A percentile compares a stretch with the other conserved stretches of the same genome.
These are phyloP conservation scores for Suillus brevipes DNA, from an alignment of 768 basidiomycete genomes.

Conservation along the genomic window DNA sequence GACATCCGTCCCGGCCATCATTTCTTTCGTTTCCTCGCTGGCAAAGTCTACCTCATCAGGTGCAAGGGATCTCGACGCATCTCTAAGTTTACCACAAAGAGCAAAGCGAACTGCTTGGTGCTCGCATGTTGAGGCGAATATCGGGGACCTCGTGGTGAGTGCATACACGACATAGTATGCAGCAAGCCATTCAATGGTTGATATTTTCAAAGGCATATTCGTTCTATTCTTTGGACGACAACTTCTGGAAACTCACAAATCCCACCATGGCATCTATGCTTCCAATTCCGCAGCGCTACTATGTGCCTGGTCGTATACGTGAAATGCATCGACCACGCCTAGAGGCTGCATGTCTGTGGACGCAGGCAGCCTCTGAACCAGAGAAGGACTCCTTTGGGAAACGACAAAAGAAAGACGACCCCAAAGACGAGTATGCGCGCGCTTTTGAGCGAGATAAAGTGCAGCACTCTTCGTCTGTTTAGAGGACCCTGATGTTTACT, in stretches of 20 bases:
- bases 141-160: slow-evolving; percentile 74
- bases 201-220: slow-evolving; percentile 51
- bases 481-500: neutral
- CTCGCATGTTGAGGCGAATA: slow-evolving; percentile 61
- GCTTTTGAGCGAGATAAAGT: slow-evolving; percentile 68
- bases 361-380: slow-evolving; percentile 37
- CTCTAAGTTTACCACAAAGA: slow-evolving; percentile 46
- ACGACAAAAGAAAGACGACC: slow-evolving; percentile 33
- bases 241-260: slow-evolving; percentile 60
- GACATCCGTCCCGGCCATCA: slow-evolving; percentile 58
- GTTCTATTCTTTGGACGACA: slow-evolving; percentile 60
- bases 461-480: neutral
- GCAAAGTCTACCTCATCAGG: slow-evolving; percentile 34
- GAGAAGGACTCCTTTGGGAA: slow-evolving; percentile 40
- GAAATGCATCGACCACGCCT: slow-evolving; percentile 55
- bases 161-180: neutral
- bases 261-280: slow-evolving; percentile 57
- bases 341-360: slow-evolving; percentile 67
- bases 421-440: slow-evolving; percentile 44
- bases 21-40: slow-evolving; percentile 62
- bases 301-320: slow-evolving; percentile 65
- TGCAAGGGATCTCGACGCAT: slow-evolving; percentile 47
- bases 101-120: slow-evolving; percentile 62
- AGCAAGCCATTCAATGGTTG: slow-evolving; percentile 9
- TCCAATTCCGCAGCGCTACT: slow-evolving; percentile 71